A percentile compares a stretch with the other conserved stretches of the same genome.
Evolutionary conservation across 768 basidiomycete genomes (phyloP).

Genomic region (Baorangia bicolor): DNA sequence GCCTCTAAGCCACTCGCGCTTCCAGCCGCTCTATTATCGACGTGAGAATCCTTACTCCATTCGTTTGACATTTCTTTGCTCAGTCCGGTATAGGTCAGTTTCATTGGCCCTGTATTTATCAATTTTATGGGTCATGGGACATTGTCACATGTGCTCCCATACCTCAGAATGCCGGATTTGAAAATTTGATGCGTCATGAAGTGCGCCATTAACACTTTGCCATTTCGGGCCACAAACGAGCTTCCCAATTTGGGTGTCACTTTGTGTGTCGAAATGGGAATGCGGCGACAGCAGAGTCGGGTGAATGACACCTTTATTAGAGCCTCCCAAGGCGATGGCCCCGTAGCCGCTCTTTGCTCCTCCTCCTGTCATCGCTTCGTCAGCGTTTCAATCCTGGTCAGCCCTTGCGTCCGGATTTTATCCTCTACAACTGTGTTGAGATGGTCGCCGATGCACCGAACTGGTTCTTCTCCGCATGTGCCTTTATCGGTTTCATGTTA

Average conservation of each 20-base stretch:
- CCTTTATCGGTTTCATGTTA: slow-evolving; percentile 59
- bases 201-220: slow-evolving; percentile 10
- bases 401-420: not conserved
- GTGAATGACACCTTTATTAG: slow-evolving; percentile 34
- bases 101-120: not conserved
- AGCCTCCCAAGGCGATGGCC: not conserved
- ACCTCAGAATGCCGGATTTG: not conserved
- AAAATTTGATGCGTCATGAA: not conserved
- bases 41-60: not conserved
- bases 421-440: slow-evolving; percentile 29
- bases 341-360: not conserved
- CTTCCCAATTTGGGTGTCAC: slow-evolving; percentile 21
- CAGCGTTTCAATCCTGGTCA: slow-evolving; percentile 7
- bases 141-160: slow-evolving; percentile 11
- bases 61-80: not conserved
- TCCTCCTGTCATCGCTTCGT: slow-evolving; percentile 2
- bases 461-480: slow-evolving; percentile 44
- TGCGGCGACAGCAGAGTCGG: too few relatives aligned
- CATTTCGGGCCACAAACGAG: slow-evolving; percentile 23
- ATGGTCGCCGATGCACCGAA: slow-evolving; percentile 27
- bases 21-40: slow-evolving; percentile 15
- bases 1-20: not conserved
- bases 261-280: slow-evolving; percentile 30
- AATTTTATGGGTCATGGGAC: slow-evolving; percentile 19
- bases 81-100: not conserved